phyloP scores from a whole-genome alignment of 805 yeast species.

The Zygotorulaspora sp. region DNA sequence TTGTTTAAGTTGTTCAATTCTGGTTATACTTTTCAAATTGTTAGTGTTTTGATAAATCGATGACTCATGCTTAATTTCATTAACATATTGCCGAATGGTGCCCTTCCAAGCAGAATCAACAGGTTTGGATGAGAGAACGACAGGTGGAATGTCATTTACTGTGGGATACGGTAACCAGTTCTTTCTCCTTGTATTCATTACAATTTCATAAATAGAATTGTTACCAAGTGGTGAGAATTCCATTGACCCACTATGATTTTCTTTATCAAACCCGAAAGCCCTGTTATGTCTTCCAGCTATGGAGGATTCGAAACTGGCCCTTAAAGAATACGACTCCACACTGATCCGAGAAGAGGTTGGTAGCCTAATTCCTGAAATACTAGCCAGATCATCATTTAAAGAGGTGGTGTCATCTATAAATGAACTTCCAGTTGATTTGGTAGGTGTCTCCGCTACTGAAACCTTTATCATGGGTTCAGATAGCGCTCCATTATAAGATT shows the following conservation, averaged over 20 bases:
- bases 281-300: constrained; percentile 19
- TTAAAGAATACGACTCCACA: constrained; percentile 23
- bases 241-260: constrained; percentile 29
- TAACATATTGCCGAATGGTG: constrained; percentile 43
- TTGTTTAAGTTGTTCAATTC: constrained; percentile 37
- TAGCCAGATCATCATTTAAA: constrained; percentile 36
- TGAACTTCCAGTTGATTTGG: constrained; percentile 11
- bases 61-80: constrained; percentile 43
- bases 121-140: constrained; percentile 49
- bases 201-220: constrained; percentile 72
- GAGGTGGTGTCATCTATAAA: constrained; percentile 22
- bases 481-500: constrained; percentile 2
- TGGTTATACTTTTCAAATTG: constrained; percentile 39
- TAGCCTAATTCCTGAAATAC: constrained; percentile 22
- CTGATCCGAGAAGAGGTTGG: constrained; percentile 21
- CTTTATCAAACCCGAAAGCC: constrained; percentile 22
- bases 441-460: constrained; percentile 5
- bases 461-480: constrained; percentile 6
- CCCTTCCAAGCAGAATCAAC: constrained; percentile 43
- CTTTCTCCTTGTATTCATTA: constrained; percentile 40
- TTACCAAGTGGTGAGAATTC: constrained; percentile 36
- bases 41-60: constrained; percentile 41
- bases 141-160: constrained; percentile 76
- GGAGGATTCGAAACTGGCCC: constrained; percentile 35
- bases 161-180: constrained; percentile 61